A percentile compares a stretch with the other conserved stretches of the same genome.
Conservation (phyloP, 192 early-diverging fungal genomes). For the Coemansia sp. region DNA sequence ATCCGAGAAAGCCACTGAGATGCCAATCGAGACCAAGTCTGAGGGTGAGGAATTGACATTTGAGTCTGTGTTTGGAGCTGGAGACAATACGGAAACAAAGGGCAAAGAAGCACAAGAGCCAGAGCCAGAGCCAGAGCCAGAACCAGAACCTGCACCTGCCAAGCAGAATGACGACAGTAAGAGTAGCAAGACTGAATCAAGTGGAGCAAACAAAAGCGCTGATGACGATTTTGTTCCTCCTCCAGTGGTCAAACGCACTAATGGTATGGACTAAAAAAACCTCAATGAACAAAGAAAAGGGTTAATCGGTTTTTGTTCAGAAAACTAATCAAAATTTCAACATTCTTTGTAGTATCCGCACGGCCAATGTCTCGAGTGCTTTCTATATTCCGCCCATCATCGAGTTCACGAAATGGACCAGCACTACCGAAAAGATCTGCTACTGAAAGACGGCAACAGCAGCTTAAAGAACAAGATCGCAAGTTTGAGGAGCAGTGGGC, state of each 20-base stretch:
- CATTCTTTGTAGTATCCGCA: constrained; percentile 33
- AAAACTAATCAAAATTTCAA: background rate
- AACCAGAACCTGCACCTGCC: background rate
- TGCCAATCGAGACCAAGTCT: background rate
- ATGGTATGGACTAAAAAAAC: constrained; percentile 34
- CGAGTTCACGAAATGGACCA: constrained; percentile 14
- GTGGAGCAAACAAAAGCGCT: constrained; percentile 1
- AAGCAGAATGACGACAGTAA: constrained; percentile 5
- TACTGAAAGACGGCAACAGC: constrained; percentile 36
- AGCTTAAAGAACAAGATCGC: constrained; percentile 33
- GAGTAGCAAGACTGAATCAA: background rate
- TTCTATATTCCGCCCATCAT: constrained; percentile 50
- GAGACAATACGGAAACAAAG: constrained; percentile 6
- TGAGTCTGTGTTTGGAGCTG: constrained; percentile 49
- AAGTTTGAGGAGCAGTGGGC: constrained; percentile 52
- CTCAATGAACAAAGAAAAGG: background rate
- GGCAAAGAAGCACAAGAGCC: background rate
- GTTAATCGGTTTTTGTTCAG: constrained; percentile 2
- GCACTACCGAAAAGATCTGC: constrained; percentile 25
- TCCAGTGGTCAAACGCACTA: constrained; percentile 51
- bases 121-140: background rate
- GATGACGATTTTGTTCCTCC: constrained; percentile 47
- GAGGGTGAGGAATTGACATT: constrained; percentile 40
- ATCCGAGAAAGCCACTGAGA: background rate
- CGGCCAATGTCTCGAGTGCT: constrained; percentile 54